Evolutionary conservation across 805 yeast species (phyloP).

Genomic region (Teunomyces barrocoloradensis): DNA sequence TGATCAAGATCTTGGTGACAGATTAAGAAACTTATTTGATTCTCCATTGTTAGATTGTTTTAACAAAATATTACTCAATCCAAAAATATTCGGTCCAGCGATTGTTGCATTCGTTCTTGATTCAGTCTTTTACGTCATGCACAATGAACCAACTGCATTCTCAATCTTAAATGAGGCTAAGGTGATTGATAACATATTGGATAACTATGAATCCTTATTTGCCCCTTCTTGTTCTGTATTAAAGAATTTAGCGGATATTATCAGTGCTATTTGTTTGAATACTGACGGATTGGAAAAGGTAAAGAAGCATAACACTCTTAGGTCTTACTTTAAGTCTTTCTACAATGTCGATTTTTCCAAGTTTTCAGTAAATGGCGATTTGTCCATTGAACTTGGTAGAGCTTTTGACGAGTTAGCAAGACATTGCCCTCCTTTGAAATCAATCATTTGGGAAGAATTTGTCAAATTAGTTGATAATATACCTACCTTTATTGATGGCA

Average conservation of each 20-base stretch:
- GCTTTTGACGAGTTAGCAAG: slow-evolving; percentile 78
- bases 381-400: slow-evolving; percentile 46
- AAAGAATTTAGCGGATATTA: slow-evolving; percentile 63
- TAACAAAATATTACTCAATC: slow-evolving; percentile 55
- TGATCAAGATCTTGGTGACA: slow-evolving; percentile 75
- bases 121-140: slow-evolving; percentile 67
- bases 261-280: slow-evolving; percentile 82
- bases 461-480: slow-evolving; percentile 43
- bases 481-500: slow-evolving; percentile 33
- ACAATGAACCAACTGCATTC: slow-evolving; percentile 89
- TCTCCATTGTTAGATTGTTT: slow-evolving; percentile 69
- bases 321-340: slow-evolving; percentile 50
- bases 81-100: slow-evolving; percentile 63
- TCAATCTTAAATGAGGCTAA: slow-evolving; percentile 76
- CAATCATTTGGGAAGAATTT: slow-evolving; percentile 51
- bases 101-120: slow-evolving; percentile 60
- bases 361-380: slow-evolving; percentile 48
- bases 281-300: slow-evolving; percentile 66
- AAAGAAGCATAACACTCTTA: slow-evolving; percentile 35
- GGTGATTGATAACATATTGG: slow-evolving; percentile 62
- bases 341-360: slow-evolving; percentile 48
- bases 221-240: slow-evolving; percentile 59
- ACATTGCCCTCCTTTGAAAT: slow-evolving; percentile 75
- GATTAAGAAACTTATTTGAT: slow-evolving; percentile 81
- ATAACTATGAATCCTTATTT: slow-evolving; percentile 54